Evolutionary conservation across 257 asterid genomes (phyloP).

Genomic region (Nicotiana otophora): DNA sequence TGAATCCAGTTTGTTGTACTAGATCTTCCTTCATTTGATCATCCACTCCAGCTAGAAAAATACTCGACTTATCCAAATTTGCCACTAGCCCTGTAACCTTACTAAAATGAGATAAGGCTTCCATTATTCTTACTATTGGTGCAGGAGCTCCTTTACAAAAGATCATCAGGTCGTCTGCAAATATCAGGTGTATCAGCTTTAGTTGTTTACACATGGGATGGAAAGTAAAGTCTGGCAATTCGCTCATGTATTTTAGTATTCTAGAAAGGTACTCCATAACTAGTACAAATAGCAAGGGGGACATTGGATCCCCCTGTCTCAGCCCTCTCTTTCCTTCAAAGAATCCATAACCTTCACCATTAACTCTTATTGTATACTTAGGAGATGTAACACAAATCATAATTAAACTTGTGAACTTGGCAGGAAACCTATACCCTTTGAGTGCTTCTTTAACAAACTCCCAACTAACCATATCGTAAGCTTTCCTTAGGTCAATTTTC

Average conservation of each 20-base stretch:
- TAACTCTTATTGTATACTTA: background rate
- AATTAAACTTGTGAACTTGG: no score
- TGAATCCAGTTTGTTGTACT: background rate
- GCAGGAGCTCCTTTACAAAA: background rate
- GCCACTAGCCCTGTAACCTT: background rate
- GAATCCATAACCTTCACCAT: background rate
- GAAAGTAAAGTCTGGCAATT: background rate
- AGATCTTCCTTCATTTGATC: background rate
- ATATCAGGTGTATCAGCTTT: background rate
- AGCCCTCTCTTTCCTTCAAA: background rate
- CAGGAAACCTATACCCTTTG: no score
- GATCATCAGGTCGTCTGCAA: background rate
- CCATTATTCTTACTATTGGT: background rate
- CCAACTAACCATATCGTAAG: background rate
- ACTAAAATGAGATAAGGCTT: background rate
- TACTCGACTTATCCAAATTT: background rate
- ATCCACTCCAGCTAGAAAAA: background rate
- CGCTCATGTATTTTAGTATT: background rate
- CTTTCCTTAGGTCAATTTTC: no score
- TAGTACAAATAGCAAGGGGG: background rate
- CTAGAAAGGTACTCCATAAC: background rate
- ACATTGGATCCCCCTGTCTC: background rate
- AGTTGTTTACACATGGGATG: background rate
- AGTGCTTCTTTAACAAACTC: background rate
- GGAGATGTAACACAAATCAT: no score